Evolutionary conservation across 164 flowering plant species (phyloP).

Genomic region (Vitis rupestris): DNA sequence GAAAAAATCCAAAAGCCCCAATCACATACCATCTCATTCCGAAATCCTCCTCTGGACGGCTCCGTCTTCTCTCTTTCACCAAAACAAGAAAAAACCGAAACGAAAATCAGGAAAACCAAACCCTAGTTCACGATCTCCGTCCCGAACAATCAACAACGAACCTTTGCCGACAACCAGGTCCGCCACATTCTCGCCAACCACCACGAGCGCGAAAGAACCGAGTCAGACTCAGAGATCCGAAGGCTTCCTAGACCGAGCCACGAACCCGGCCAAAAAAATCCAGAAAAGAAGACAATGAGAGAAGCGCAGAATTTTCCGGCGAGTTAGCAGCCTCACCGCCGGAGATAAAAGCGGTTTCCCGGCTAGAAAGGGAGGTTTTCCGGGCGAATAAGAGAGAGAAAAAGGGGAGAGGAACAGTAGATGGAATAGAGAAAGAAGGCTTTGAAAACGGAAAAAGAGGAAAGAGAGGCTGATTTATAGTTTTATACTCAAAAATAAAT

Average conservation of each 20-base stretch:
- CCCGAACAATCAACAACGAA: slow-evolving; percentile 16
- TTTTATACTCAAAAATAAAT: slow-evolving; percentile 24
- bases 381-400: slow-evolving; percentile 2
- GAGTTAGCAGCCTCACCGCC: not conserved
- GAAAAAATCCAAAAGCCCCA: not conserved
- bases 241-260: not conserved
- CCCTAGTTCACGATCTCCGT: slow-evolving; percentile 51
- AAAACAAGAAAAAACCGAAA: slow-evolving; percentile 8
- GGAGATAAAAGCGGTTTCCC: slow-evolving; percentile 20
- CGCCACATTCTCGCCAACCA: slow-evolving; percentile 60
- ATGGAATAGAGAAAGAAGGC: slow-evolving; percentile 15
- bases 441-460: slow-evolving; percentile 49
- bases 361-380: slow-evolving; percentile 15
- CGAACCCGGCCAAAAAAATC: not conserved
- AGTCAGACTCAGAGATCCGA: slow-evolving; percentile 32
- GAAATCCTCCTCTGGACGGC: slow-evolving; percentile 31
- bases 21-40: slow-evolving; percentile 77
- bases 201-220: slow-evolving; percentile 10
- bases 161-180: slow-evolving; percentile 7
- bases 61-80: slow-evolving; percentile 33
- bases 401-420: slow-evolving; percentile 10
- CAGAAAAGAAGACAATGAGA: slow-evolving; percentile 5
- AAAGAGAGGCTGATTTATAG: slow-evolving; percentile 47
- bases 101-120: slow-evolving; percentile 15
- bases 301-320: slow-evolving; percentile 15